phyloP scores from a whole-genome alignment of 208 protist species.

The Acanthamoeba triangularis region DNA sequence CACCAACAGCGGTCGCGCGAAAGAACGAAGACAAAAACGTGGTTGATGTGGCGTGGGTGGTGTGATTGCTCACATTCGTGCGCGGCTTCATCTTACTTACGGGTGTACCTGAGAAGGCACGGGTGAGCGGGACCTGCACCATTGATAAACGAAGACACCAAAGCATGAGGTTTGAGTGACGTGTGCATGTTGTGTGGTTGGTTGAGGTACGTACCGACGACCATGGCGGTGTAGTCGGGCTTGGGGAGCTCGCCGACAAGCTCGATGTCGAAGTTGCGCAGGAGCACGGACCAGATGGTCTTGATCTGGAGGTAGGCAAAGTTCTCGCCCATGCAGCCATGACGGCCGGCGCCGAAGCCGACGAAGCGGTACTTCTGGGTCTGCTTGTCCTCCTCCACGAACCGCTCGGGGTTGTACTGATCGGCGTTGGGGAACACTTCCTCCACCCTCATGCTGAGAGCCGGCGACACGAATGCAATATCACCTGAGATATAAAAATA shows the following conservation, averaged over 20 bases:
- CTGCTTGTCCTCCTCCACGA: slow-evolving; percentile 72
- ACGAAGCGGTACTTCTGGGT: slow-evolving; percentile 91
- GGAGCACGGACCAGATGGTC: slow-evolving; percentile 93
- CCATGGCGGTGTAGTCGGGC: slow-evolving; percentile 91
- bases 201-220: slow-evolving; percentile 56
- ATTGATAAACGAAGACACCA: not conserved
- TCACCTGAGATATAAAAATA: slow-evolving; percentile 94
- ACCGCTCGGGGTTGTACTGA: slow-evolving; percentile 94
- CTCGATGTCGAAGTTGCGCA: slow-evolving; percentile 95
- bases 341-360: slow-evolving; percentile 92
- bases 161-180: not conserved
- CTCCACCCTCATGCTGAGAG: slow-evolving; percentile 92
- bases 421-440: slow-evolving; percentile 93
- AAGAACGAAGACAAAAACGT: no score
- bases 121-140: slow-evolving; percentile 25
- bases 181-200: not conserved
- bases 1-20: not conserved
- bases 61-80: not conserved
- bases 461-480: slow-evolving; percentile 93
- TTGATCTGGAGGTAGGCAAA: slow-evolving; percentile 96
- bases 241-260: slow-evolving; percentile 91
- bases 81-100: not conserved
- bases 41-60: not conserved
- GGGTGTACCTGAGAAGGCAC: slow-evolving; percentile 62
- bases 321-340: slow-evolving; percentile 94